A percentile compares a stretch with the other conserved stretches of the same genome.
phyloP scores from a whole-genome alignment of 1,139 yeast genomes.

The Kurtzmaniella quercitrusa region DNA sequence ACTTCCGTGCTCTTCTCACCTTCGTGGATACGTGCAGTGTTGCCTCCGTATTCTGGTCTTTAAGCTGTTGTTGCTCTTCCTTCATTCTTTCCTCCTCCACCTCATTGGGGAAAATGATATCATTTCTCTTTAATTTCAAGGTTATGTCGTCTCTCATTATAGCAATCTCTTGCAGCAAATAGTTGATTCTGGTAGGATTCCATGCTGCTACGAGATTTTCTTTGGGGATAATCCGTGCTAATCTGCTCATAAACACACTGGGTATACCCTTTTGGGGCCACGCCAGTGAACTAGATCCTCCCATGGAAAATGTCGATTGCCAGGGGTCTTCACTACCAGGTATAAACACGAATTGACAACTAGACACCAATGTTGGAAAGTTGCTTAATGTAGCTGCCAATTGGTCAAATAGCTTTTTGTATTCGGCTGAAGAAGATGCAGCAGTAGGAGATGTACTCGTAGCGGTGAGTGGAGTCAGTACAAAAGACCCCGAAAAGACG shows the following conservation, averaged over 20 bases:
- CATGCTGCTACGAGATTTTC: conserved; percentile 50
- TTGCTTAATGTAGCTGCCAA: conserved; percentile 52
- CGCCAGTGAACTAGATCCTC: conserved; percentile 50
- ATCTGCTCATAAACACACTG: conserved; percentile 58
- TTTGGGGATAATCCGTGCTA: conserved; percentile 59
- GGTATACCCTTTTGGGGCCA: conserved; percentile 79
- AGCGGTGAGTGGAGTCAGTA: conserved; percentile 55
- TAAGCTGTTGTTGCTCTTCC: conserved; percentile 14
- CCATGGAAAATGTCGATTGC: conserved; percentile 70
- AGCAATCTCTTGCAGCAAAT: conserved; percentile 79
- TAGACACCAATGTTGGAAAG: conserved; percentile 27
- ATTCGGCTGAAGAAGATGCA: conserved; percentile 46
- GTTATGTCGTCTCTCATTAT: conserved; percentile 70
- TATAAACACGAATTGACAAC: conserved; percentile 55
- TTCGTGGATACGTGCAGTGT: conserved; percentile 25
- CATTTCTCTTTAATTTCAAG: conserved; percentile 65
- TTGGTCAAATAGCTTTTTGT: conserved; percentile 71
- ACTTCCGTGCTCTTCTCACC: conserved; percentile 63
- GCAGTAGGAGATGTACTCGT: conserved; percentile 38
- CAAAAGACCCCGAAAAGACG: conserved; percentile 54
- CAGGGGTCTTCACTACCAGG: conserved; percentile 96
- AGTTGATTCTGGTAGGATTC: conserved; percentile 79
- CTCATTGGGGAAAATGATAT: conserved; percentile 49
- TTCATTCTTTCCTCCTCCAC: conserved; percentile 24
- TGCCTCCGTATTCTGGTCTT: conserved; percentile 7